Evolutionary conservation across 2,329 filamentous ascomycete species (phyloP).

Genomic region (Fonsecaea nubica): DNA sequence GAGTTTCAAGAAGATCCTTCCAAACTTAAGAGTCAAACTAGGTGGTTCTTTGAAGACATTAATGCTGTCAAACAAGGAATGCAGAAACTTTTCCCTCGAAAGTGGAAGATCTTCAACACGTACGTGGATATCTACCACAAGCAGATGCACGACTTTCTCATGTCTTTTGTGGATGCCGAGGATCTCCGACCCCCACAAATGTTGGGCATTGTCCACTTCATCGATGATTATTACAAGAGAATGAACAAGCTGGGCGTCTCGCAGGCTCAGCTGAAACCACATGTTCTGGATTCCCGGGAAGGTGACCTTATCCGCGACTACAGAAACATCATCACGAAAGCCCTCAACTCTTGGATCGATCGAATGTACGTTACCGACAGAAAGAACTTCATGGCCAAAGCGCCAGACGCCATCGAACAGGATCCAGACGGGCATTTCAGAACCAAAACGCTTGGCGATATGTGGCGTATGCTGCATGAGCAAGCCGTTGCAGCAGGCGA

Average conservation of each 20-base stretch:
- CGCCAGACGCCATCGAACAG: conserved; percentile 79
- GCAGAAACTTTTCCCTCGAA: conserved; percentile 88
- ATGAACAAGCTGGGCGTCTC: conserved; percentile 88
- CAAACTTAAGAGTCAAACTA: conserved; percentile 82
- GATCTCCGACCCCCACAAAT: conserved; percentile 85
- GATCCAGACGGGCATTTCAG: conserved; percentile 91
- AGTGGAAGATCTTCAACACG: conserved; percentile 92
- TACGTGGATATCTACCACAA: conserved; percentile 91
- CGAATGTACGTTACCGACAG: conserved; percentile 84
- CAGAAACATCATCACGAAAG: conserved; percentile 91
- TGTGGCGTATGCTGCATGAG: conserved; percentile 97
- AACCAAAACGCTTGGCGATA: conserved; percentile 87
- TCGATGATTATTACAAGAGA: conserved; percentile 93
- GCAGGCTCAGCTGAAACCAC: conserved; percentile 77
- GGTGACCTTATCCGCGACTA: conserved; percentile 91
- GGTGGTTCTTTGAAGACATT: conserved; percentile 98
- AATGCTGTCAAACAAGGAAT: conserved; percentile 94
- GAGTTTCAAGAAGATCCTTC: conserved; percentile 84
- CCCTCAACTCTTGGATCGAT: conserved; percentile 97
- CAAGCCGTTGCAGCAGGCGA: conserved; percentile 85
- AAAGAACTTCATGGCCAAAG: conserved; percentile 79
- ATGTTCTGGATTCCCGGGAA: conserved; percentile 89
- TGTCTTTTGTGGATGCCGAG: conserved; percentile 81
- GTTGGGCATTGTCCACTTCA: conserved; percentile 91
- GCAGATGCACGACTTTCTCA: conserved; percentile 92